Evolutionary conservation across 2,329 filamentous ascomycete species (phyloP).

Genomic region (Ophiostoma ips): DNA sequence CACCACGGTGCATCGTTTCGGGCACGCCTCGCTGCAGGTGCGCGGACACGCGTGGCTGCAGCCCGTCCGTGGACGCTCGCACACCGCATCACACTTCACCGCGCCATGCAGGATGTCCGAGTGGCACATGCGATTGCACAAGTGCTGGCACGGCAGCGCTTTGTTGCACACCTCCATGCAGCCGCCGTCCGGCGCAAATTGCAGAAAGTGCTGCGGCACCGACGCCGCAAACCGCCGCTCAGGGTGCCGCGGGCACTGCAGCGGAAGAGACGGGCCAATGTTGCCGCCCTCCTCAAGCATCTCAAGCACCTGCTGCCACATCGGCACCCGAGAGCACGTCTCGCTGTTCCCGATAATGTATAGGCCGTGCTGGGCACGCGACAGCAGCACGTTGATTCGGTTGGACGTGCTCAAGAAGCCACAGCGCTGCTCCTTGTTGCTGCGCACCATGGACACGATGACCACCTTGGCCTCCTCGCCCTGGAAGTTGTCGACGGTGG

Average conservation of each 20-base stretch:
- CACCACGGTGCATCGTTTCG: conserved; percentile 21
- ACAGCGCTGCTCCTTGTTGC: conserved; percentile 42
- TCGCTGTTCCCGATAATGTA: conserved; percentile 54
- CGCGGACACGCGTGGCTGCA: conserved; percentile 32
- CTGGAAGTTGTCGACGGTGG: conserved; percentile 65
- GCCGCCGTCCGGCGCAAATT: conserved; percentile 47
- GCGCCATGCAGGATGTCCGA: conserved; percentile 32
- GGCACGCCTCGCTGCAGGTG: conserved; percentile 30
- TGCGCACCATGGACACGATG: conserved; percentile 56
- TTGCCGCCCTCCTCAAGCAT: conserved; percentile 33
- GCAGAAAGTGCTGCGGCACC: conserved; percentile 41
- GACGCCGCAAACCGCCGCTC: conserved; percentile 35
- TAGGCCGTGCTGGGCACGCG: conserved; percentile 54
- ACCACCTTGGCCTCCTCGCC: conserved; percentile 63
- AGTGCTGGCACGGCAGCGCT: conserved; percentile 35
- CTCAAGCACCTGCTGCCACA: conserved; percentile 48
- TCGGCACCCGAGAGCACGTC: conserved; percentile 40
- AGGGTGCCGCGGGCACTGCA: conserved; percentile 48
- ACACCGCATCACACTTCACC: conserved; percentile 31
- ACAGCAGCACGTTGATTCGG: conserved; percentile 55
- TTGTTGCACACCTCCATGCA: conserved; percentile 37
- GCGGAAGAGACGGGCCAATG: conserved; percentile 35
- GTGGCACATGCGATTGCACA: conserved; percentile 32
- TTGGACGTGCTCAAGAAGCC: conserved; percentile 56
- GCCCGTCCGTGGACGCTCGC: conserved; percentile 25